Conservation (phyloP, 129 eudicot species). For the Centaurea solstitialis region DNA sequence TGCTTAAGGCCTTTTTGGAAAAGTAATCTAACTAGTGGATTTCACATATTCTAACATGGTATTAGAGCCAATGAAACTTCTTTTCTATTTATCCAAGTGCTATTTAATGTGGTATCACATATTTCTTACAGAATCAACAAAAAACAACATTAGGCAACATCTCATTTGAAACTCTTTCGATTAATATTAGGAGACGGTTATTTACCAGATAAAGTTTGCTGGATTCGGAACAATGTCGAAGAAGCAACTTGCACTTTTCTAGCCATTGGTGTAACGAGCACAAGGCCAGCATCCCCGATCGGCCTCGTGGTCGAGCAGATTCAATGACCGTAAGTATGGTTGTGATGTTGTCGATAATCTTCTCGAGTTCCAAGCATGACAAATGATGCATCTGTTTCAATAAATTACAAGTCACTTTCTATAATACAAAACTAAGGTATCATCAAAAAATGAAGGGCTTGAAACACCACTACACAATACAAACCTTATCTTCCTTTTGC, state of each 20-base stretch:
- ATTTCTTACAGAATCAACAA: too few species aligned
- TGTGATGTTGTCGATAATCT: conserved; percentile 17
- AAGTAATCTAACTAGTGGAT: neutral
- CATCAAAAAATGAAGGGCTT: neutral
- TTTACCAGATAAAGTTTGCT: conserved; percentile 44
- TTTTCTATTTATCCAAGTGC: too few species aligned
- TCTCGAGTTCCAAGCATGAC: conserved; percentile 31
- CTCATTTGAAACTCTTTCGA: neutral
- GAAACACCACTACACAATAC: neutral
- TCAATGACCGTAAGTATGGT: conserved; percentile 29
- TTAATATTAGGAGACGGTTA: neutral
- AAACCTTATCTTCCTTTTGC: neutral
- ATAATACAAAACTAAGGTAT: neutral
- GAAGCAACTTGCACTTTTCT: conserved; percentile 30
- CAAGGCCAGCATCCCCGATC: conserved; percentile 27
- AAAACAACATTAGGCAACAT: too few species aligned
- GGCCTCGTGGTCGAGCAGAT: conserved; percentile 37
- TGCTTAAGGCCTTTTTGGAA: neutral
- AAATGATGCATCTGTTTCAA: conserved; percentile 29
- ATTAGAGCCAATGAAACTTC: too few species aligned
- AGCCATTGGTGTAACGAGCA: conserved; percentile 23
- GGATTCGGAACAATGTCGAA: conserved; percentile 37
- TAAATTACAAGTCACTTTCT: conserved; percentile 1
- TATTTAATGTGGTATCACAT: too few species aligned
- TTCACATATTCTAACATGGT: too few species aligned